Base-by-base conservation (phyloP, 345 rosid species). In the Salix purpurea region DNA sequence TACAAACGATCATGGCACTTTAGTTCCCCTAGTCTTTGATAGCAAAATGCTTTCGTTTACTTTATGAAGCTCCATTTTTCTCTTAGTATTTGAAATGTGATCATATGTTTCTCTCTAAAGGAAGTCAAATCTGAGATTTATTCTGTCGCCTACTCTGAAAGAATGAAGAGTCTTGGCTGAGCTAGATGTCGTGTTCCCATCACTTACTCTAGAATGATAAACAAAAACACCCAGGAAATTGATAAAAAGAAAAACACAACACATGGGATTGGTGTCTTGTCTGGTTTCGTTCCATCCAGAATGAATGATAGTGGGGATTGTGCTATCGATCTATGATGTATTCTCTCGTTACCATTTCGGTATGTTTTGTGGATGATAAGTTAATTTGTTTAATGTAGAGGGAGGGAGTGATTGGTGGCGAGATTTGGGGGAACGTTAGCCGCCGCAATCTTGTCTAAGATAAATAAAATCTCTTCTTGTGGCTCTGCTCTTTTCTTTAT, bases 371-470 rank as follows among this genome's bases (percentile, higher is more conserved):
- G 44, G 12, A 34, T 16, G 1, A 1, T 19, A 30, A 9, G 2
- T 24, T 8, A 5, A 1, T 52, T 13, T 68, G 12, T 39, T 30
- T 56, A 26, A 40, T 65, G 50, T 36, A n/a, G 21, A 61, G 81
- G 62, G 92, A 89, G 88, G 62, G 92, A 89, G 88, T 84, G 86
- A 87, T 84, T 81, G 87, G 85, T 72, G 92, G 89, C 90, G 82
- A 52, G 88, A 89, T 87, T 85, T 78, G 77, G 75, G 91, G 88
- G 75, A 79, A 72, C 36, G 72, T n/a, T 28, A 75, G 87, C 84
- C 84, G 87, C 86, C 87, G 82, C 76, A 81, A 83, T 81, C 83
- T 68, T 50, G 32, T 77, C 4, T 18, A 64, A 36, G 7, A 61
- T 40, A 7, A 69, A n/a, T 64, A 67, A 70, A 70, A 52, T 50